Percentiles rank a stretch among this genome's conserved stretches.
phyloP scores from a whole-genome alignment of 2,329 filamentous ascomycete genomes.

The Paracoccidioides lutzii region DNA sequence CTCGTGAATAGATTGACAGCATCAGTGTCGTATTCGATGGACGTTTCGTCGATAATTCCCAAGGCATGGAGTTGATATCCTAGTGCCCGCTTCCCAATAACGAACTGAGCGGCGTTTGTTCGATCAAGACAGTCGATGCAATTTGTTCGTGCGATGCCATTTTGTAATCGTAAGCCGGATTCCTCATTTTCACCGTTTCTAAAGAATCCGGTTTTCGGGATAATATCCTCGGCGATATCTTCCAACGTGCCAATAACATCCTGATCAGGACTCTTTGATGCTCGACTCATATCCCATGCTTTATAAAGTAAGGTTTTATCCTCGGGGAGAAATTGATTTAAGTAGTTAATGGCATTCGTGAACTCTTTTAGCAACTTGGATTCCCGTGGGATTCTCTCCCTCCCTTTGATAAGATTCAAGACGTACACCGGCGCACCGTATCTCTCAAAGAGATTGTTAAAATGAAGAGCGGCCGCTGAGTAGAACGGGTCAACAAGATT shows the following conservation, averaged over 20 bases:
- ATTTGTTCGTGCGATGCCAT: conserved; percentile 86
- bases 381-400: conserved; percentile 79
- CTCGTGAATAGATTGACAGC: conserved; percentile 92
- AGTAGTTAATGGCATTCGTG: conserved; percentile 72
- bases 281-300: conserved; percentile 96
- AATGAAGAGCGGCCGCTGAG: conserved; percentile 80
- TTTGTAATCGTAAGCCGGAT: conserved; percentile 60
- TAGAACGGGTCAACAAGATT: conserved; percentile 97
- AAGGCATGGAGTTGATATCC: conserved; percentile 86
- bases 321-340: conserved; percentile 82
- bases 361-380: conserved; percentile 83
- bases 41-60: conserved; percentile 66
- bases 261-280: conserved; percentile 79
- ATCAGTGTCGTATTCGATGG: conserved; percentile 86
- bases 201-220: conserved; percentile 82
- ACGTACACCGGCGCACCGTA: conserved; percentile 90
- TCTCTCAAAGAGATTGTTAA: conserved; percentile 83
- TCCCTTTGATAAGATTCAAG: conserved; percentile 78
- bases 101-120: conserved; percentile 94
- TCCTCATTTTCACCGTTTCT: conserved; percentile 70
- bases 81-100: conserved; percentile 87
- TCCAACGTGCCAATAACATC: conserved; percentile 92
- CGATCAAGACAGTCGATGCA: conserved; percentile 96
- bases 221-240: conserved; percentile 73
- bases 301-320: conserved; percentile 84